Evolutionary conservation across 257 asterid genomes (phyloP), one percentile per base, ranked within the genome.

Genomic region (Solanum bulbocastanum): DNA sequence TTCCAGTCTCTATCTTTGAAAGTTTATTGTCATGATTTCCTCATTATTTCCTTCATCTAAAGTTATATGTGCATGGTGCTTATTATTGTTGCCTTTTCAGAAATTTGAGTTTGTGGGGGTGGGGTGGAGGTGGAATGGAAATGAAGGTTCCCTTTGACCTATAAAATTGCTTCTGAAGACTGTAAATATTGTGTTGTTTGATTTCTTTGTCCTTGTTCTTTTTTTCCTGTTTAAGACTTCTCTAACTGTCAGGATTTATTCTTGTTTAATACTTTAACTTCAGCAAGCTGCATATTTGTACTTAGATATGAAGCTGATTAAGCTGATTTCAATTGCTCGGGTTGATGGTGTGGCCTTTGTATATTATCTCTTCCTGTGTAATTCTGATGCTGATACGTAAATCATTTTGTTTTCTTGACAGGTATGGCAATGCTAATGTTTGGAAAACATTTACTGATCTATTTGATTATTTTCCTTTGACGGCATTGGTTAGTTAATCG

Each of bases 361-460:
- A 12, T 30, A 30, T 81, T 49, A 30, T 30, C 27, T 81, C 42
- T 30, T 27, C 68, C 18, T 79, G 30, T 44, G n/a, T 46, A 46
- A 52, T 27, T 81, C 42, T 46, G 40, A 30, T 79, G 25, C 85
- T 46, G 85, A 46, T 30, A 46, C 5, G 25, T 83, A 16, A 49
- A 83, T n/a, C 74, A 52, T 79, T 36, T 36, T 42, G 5, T 83
- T 82, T 85, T 65, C 27, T 85, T 89, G 49, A 62, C 89, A 96
- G 99, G 94, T 96, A 96, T 88, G 99, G 99, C 71, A 96, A 92
- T 91, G 99, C 99, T 87, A 96, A 92, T 91, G 99, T 96, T 66
- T 96, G 99, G 98, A 96, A 96, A 95, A 96, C 87, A 86, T 96
- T 96, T 93, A 96, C 99, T 1, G 98, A 96, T 90, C 93, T 96